phyloP scores from a whole-genome alignment of 768 basidiomycete genomes.

The Xanthoconium purpureum region DNA sequence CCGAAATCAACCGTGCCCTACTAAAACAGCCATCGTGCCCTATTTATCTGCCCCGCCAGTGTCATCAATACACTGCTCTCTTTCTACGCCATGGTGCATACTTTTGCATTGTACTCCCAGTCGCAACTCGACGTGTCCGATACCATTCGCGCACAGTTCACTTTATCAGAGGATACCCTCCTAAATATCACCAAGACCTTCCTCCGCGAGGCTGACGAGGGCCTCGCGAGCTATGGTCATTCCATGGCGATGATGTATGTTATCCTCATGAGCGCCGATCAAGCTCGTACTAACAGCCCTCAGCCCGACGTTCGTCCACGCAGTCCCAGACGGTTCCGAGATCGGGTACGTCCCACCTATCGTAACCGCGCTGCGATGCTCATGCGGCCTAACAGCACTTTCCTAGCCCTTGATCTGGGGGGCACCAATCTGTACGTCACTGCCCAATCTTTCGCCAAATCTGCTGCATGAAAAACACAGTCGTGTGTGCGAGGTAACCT shows the following conservation, averaged over 20 bases:
- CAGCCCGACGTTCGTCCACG: slow-evolving; percentile 94
- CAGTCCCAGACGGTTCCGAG: slow-evolving; percentile 91
- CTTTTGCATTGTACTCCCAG: slow-evolving; percentile 41
- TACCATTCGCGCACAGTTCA: slow-evolving; percentile 70
- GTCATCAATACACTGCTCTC: not conserved
- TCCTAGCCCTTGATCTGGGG: slow-evolving; percentile 93
- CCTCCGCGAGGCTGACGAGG: slow-evolving; percentile 72
- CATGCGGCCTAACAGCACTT: slow-evolving; percentile 57
- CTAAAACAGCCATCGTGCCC: not conserved
- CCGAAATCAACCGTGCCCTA: too few relatives aligned
- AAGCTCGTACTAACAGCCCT: not conserved
- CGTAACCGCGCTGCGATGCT: slow-evolving; percentile 1
- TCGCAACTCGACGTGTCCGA: slow-evolving; percentile 52
- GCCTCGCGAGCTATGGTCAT: slow-evolving; percentile 69
- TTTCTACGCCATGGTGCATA: slow-evolving; percentile 32
- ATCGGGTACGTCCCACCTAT: slow-evolving; percentile 60
- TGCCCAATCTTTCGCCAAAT: not conserved
- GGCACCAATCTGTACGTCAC: slow-evolving; percentile 89
- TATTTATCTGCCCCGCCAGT: not conserved
- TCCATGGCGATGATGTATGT: slow-evolving; percentile 91
- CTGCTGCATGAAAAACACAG: slow-evolving; percentile 38
- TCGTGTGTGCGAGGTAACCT: slow-evolving; percentile 89
- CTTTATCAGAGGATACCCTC: slow-evolving; percentile 58
- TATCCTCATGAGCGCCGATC: not conserved
- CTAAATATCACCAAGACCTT: slow-evolving; percentile 74